Conservation (phyloP, 2,329 filamentous ascomycete genomes). For the Phyllosticta ampelicida region DNA sequence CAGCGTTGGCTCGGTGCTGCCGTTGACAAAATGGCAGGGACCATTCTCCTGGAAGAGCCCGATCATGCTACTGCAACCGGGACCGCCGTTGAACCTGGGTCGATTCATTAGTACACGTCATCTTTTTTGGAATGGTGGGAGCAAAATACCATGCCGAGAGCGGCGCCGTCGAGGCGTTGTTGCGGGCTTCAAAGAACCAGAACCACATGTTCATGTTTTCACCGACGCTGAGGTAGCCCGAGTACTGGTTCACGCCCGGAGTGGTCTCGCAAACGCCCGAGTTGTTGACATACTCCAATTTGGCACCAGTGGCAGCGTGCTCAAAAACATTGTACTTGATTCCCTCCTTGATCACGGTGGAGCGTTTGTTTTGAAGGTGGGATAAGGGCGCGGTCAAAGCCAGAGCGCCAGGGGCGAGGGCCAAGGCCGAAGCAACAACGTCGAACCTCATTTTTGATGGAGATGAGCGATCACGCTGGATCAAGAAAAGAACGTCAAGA, state of each 20-base stretch:
- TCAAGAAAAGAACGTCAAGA: not conserved
- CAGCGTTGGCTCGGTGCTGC: conserved; percentile 29
- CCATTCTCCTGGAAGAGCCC: conserved; percentile 25
- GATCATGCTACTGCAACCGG: conserved; percentile 7
- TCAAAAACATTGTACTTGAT: conserved; percentile 21
- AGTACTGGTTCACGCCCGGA: conserved; percentile 26
- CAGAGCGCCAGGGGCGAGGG: conserved; percentile 9
- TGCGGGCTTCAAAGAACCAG: conserved; percentile 39
- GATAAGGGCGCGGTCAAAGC: conserved; percentile 13
- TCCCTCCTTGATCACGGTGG: conserved; percentile 16
- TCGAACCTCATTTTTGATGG: conserved; percentile 13
- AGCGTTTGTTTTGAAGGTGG: conserved; percentile 16
- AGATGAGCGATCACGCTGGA: not conserved
- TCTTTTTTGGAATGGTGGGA: not conserved
- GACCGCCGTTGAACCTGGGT: conserved; percentile 14
- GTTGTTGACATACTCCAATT: conserved; percentile 20
- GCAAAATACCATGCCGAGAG: conserved; percentile 16
- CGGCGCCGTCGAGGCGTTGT: conserved; percentile 38
- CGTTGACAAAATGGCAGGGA: conserved; percentile 33
- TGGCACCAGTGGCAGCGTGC: conserved; percentile 19
- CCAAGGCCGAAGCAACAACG: conserved; percentile 13
- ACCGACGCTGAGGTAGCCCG: conserved; percentile 26
- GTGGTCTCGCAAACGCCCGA: conserved; percentile 35
- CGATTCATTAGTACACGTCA: conserved; percentile 33
- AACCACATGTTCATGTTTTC: conserved; percentile 31